Conservation (phyloP, 768 basidiomycete genomes). For the Naematelia encephala region DNA sequence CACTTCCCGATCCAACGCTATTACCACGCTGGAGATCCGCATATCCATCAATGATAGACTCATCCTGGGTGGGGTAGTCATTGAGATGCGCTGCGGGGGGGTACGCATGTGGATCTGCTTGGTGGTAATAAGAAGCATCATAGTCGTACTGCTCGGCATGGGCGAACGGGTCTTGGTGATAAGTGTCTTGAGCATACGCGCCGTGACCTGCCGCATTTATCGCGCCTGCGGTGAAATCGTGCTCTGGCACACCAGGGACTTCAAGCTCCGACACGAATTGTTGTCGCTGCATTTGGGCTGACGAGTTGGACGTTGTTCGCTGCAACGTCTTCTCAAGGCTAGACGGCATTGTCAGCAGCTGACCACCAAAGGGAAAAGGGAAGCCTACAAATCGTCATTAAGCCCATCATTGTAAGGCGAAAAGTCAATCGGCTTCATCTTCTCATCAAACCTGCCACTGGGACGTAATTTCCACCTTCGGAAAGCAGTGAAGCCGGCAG, state of each 20-base stretch:
- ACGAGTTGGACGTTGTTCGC: constrained; percentile 34
- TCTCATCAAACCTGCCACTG: constrained; percentile 39
- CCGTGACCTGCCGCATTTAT: constrained; percentile 7
- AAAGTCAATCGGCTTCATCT: constrained; percentile 47
- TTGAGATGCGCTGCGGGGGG: constrained; percentile 21
- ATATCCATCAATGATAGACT: constrained; percentile 28
- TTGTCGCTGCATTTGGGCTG: constrained; percentile 39
- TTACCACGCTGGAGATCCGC: constrained; percentile 43
- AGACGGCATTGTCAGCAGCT: constrained; percentile 7
- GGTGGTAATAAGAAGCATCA: constrained; percentile 22
- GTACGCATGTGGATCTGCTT: constrained; percentile 17
- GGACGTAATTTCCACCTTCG: constrained; percentile 47
- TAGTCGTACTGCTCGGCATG: constrained; percentile 41
- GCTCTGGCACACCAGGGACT: constrained; percentile 41
- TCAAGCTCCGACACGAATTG: constrained; percentile 42
- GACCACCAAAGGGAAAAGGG: not conserved
- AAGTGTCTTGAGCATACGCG: constrained; percentile 15
- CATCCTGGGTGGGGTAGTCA: constrained; percentile 37
- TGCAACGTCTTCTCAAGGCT: constrained; percentile 46
- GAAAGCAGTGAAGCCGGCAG: constrained; percentile 42
- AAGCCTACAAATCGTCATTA: constrained; percentile 37
- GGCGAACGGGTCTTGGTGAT: constrained; percentile 33
- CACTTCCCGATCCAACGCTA: constrained; percentile 23
- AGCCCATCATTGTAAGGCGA: constrained; percentile 32
- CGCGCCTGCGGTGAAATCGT: constrained; percentile 46